These are phyloP conservation scores for Trichophyton benhamiae DNA, from an alignment of 2,329 filamentous ascomycete genomes.

Conservation along the genomic window DNA sequence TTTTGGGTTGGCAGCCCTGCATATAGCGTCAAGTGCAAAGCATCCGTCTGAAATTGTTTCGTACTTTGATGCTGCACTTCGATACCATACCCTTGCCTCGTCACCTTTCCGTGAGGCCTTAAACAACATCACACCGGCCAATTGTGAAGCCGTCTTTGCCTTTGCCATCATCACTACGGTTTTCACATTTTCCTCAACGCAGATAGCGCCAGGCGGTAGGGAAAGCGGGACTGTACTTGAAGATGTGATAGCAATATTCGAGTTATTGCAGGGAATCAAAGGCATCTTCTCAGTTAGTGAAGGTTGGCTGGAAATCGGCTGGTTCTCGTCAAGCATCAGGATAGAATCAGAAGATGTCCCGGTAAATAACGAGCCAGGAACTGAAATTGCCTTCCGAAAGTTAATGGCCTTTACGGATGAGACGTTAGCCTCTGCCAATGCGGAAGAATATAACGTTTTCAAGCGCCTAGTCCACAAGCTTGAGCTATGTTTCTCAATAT, in stretches of 20 bases:
- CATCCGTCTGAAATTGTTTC: conserved; percentile 19
- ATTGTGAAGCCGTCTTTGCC: conserved; percentile 28
- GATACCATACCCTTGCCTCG: conserved; percentile 27
- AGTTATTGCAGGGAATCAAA: conserved; percentile 25
- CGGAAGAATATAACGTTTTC: conserved; percentile 21
- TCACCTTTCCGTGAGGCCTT: conserved; percentile 25
- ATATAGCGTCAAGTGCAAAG: conserved; percentile 26
- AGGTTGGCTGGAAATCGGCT: conserved; percentile 38
- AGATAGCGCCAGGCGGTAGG: conserved; percentile 20
- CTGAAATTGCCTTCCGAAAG: conserved; percentile 19
- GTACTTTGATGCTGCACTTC: conserved; percentile 27
- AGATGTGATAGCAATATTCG: conserved; percentile 26
- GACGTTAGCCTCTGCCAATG: conserved; percentile 16
- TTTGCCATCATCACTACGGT: conserved; percentile 28
- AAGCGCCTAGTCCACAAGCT: conserved; percentile 18
- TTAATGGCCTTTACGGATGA: conserved; percentile 21
- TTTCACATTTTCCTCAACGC: conserved; percentile 26
- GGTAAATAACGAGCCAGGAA: conserved; percentile 18
- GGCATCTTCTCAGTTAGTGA: conserved; percentile 24
- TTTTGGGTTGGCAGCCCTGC: conserved; percentile 29
- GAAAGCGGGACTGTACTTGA: conserved; percentile 24
- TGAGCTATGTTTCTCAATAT: conserved; percentile 19
- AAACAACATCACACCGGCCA: conserved; percentile 24
- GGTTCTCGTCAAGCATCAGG: conserved; percentile 35
- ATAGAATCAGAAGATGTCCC: conserved; percentile 33